phyloP scores from a whole-genome alignment of 306 rosid genomes.

The Glycyrrhiza uralensis region DNA sequence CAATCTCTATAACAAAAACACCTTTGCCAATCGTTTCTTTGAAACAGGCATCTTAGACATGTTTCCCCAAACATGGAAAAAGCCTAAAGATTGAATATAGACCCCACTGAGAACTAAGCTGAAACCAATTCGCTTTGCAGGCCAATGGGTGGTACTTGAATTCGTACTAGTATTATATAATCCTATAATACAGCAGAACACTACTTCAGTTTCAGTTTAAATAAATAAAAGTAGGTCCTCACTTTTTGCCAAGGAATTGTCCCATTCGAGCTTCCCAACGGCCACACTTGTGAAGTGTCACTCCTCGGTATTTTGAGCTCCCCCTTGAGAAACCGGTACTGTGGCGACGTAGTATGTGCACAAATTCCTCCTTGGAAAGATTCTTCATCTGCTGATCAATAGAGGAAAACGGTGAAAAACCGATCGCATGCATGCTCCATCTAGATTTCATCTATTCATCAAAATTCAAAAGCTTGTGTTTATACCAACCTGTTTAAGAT shows the following conservation, averaged over 20 bases:
- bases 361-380: conserved; percentile 87
- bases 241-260: conserved; percentile 99
- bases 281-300: conserved; percentile 97
- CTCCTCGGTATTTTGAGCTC: conserved; percentile 94
- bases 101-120: conserved; percentile 44
- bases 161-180: conserved; percentile 27
- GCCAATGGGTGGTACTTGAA: conserved; percentile 31
- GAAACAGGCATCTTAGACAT: conserved; percentile 64
- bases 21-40: conserved; percentile 67
- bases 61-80: conserved; percentile 55
- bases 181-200: conserved; percentile 12
- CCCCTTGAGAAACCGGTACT: conserved; percentile 98
- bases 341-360: conserved; percentile 95
- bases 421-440: background rate
- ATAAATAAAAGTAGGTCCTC: conserved; percentile 52
- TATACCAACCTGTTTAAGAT: conserved; percentile 75
- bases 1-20: conserved; percentile 79
- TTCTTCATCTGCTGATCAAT: conserved; percentile 61
- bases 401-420: conserved; percentile 10
- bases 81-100: conserved; percentile 25
- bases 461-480: background rate
- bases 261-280: conserved; percentile 99
- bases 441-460: conserved; percentile 1
- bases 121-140: conserved; percentile 37
- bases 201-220: conserved; percentile 30